phyloP scores from a whole-genome alignment of 441 rosid genomes.

The Adansonia madagascariensis region DNA sequence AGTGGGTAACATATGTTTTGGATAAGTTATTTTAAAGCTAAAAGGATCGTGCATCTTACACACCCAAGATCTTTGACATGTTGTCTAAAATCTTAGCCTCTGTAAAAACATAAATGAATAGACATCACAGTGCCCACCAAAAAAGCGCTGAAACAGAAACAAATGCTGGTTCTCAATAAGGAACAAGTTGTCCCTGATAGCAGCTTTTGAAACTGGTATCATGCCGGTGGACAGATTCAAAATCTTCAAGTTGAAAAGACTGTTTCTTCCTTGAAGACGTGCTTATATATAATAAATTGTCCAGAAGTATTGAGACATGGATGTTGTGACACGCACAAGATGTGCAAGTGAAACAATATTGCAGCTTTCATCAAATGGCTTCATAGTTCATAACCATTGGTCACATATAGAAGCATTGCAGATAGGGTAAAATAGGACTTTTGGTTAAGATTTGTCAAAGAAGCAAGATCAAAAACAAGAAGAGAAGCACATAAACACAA shows the following conservation, averaged over 20 bases:
- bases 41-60: neutral
- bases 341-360: neutral
- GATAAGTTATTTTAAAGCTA: conserved; percentile 7
- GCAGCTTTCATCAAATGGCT: conserved; percentile 2
- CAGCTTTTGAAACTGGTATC: neutral
- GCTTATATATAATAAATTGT: neutral
- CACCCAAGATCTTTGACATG: neutral
- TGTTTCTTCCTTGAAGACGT: neutral
- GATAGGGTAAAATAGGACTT: neutral
- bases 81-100: conserved; percentile 16
- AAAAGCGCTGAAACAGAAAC: neutral
- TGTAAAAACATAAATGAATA: neutral
- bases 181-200: neutral
- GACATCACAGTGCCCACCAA: neutral
- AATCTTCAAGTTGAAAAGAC: conserved; percentile 1
- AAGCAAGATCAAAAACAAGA: conserved; percentile 9
- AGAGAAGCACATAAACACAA: neutral
- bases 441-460: neutral
- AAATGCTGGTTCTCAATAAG: conserved; percentile 7
- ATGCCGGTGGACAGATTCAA: neutral
- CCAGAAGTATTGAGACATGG: neutral
- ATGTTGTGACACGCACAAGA: neutral
- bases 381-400: conserved; percentile 7
- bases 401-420: conserved; percentile 10
- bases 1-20: neutral